Evolutionary conservation across 1,139 yeast species (phyloP), one percentile per base, ranked within the genome.

Genomic region (Zygosaccharomyces pseudobailii): DNA sequence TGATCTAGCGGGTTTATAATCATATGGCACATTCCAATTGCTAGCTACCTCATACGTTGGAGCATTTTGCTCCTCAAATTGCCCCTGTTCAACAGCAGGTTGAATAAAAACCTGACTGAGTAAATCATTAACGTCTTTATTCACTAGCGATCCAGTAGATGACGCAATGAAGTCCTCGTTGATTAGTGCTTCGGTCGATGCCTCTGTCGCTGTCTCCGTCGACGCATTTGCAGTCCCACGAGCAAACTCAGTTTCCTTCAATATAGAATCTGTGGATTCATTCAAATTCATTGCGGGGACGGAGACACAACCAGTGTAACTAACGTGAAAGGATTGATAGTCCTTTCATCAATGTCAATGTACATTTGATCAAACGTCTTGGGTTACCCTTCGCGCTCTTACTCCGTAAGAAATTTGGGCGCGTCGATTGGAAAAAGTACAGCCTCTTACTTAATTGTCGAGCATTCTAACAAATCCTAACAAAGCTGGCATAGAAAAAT

Each of bases 101-200:
- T 42, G 45, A 10, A 28, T 32, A 28, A 38, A 38, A 3, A 49
- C 38, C 10, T 45, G 44, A 35, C 42, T 39, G 13, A 56, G 49
- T 24, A 57, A 42, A 17, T 51, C 55, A 8, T 47, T 36, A 4
- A 55, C 45, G 30, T 52, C 47, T 27, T 50, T 49, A 30, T 51
- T 42, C n/a, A 55, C 47, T 33, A 55, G 37, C 5, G 59, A 55
- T 1, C 56, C 56, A 20, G 59, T 55, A 9, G 59, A 55, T 37
- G 49, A 48, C 33, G 38, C 31, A 22, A 47, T 24, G 22, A 10
- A 36, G 27, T 48, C 45, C 21, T 48, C 54, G 32, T 43, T 39
- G 10, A 57, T 47, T 42, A 57, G 45, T 4, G 47, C 49, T 27
- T 51, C 53, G 3, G 62, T 57, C 13, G 27, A 24, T 24, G 27